These are phyloP conservation scores for Platanthera guangdongensis DNA, from an alignment of 106 monocot genomes.

Conservation along the genomic window DNA sequence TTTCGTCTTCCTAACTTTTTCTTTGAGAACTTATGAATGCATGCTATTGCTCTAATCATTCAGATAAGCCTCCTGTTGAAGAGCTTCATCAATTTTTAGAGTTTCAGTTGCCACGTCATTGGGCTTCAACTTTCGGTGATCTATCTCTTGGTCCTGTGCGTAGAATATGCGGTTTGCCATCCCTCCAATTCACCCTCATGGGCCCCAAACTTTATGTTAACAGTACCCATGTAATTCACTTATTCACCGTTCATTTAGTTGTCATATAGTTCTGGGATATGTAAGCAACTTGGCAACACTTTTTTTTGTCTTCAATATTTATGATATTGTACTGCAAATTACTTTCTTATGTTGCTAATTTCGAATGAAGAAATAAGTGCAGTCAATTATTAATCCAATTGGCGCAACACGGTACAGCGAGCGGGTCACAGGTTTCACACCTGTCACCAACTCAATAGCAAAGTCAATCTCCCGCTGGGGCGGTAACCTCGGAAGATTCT, in stretches of 20 bases:
- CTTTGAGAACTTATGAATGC: not conserved
- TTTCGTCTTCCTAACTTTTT: not conserved
- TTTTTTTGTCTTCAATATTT: not conserved
- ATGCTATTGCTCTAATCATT: constrained; percentile 4
- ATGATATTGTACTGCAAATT: not conserved
- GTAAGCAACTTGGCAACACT: not conserved
- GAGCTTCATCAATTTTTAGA: constrained; percentile 71
- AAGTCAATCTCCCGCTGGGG: too few species aligned
- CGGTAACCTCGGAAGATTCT: too few species aligned
- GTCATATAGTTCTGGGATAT: not conserved
- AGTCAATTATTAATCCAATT: not conserved
- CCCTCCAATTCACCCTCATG: constrained; percentile 52
- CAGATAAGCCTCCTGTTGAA: constrained; percentile 77
- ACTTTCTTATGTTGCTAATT: too few species aligned
- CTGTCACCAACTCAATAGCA: too few species aligned
- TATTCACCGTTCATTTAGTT: not conserved
- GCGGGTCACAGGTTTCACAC: too few species aligned
- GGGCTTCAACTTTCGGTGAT: constrained; percentile 69
- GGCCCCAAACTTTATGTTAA: constrained; percentile 60
- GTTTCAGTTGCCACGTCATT: constrained; percentile 69
- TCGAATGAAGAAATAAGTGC: not conserved
- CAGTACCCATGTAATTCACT: constrained; percentile 39
- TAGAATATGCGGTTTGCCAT: constrained; percentile 42
- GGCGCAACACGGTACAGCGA: too few species aligned
- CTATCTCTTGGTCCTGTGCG: constrained; percentile 49